phyloP scores from a whole-genome alignment of 352 stramenopile species.

The Globisporangium recalcitrans region DNA sequence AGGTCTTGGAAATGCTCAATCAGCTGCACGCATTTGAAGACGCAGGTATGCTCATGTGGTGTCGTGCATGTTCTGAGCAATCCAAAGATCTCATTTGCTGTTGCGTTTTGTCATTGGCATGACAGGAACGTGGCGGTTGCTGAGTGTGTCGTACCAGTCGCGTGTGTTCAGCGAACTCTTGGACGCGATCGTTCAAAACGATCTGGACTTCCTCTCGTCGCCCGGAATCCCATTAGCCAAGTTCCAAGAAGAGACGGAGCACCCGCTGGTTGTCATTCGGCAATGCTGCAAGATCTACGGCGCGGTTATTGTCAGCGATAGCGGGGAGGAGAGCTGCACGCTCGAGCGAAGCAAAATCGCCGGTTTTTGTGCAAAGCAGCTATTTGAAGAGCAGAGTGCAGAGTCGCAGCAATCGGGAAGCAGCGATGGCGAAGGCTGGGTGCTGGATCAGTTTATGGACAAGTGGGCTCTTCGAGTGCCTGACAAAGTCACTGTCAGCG shows the following conservation, averaged over 20 bases:
- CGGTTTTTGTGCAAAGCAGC: constrained; percentile 58
- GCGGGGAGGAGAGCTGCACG: constrained; percentile 30
- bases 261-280: constrained; percentile 48
- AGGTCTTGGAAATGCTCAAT: constrained; percentile 54
- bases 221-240: constrained; percentile 38
- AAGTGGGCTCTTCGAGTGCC: constrained; percentile 80
- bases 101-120: not conserved
- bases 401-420: constrained; percentile 25
- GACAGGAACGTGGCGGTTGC: constrained; percentile 48
- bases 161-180: constrained; percentile 70
- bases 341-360: constrained; percentile 63
- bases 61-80: not conserved
- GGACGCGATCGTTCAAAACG: constrained; percentile 64
- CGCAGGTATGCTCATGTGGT: constrained; percentile 22
- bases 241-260: constrained; percentile 28
- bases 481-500: constrained; percentile 46
- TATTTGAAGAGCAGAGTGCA: constrained; percentile 61
- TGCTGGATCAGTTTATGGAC: constrained; percentile 65
- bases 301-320: constrained; percentile 11
- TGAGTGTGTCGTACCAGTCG: constrained; percentile 49
- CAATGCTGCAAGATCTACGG: constrained; percentile 76
- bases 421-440: constrained; percentile 32
- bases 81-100: not conserved
- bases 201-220: constrained; percentile 46
- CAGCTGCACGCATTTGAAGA: constrained; percentile 71